A percentile compares a stretch with the other conserved stretches of the same genome.
Evolutionary conservation across 2,329 filamentous ascomycete species (phyloP).

Genomic region (Thelonectria discophora): DNA sequence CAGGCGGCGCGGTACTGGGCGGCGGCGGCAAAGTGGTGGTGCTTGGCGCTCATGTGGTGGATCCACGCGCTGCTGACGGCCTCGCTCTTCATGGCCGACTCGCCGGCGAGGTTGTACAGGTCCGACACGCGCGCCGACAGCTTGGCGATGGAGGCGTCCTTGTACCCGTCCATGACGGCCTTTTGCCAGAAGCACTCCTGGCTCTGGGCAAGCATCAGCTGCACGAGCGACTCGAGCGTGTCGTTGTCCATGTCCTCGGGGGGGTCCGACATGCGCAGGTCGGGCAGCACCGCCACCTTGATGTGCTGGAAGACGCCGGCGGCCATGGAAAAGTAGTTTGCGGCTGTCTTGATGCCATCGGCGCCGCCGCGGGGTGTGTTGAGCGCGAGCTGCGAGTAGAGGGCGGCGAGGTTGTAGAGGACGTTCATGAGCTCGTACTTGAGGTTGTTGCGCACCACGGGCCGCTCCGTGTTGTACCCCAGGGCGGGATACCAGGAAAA

Average conservation of each 20-base stretch:
- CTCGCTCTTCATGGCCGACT: conserved; percentile 87
- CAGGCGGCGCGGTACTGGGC: conserved; percentile 92
- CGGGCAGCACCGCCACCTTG: conserved; percentile 78
- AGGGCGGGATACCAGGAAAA: conserved; percentile 96
- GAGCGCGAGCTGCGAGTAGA: conserved; percentile 92
- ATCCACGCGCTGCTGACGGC: conserved; percentile 95
- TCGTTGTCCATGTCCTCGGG: conserved; percentile 96
- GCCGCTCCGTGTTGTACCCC: conserved; percentile 85
- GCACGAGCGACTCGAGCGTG: conserved; percentile 83
- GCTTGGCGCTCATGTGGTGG: conserved; percentile 95
- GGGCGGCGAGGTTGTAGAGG: conserved; percentile 89
- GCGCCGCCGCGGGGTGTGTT: conserved; percentile 78
- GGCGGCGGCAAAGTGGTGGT: conserved; percentile 95
- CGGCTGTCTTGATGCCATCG: conserved; percentile 87
- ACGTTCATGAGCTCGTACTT: conserved; percentile 91
- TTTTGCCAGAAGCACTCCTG: conserved; percentile 99
- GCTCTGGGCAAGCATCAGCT: conserved; percentile 88
- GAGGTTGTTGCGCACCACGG: conserved; percentile 71
- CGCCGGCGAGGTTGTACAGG: conserved; percentile 84
- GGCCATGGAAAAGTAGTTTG: conserved; percentile 87
- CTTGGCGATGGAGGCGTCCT: conserved; percentile 91
- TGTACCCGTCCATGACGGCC: conserved; percentile 91
- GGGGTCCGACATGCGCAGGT: conserved; percentile 80
- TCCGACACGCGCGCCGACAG: conserved; percentile 90
- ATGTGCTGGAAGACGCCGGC: conserved; percentile 86